Evolutionary conservation across 495 filamentous ascomycete genomes (phyloP).

Genomic region (Podospora didyma): DNA sequence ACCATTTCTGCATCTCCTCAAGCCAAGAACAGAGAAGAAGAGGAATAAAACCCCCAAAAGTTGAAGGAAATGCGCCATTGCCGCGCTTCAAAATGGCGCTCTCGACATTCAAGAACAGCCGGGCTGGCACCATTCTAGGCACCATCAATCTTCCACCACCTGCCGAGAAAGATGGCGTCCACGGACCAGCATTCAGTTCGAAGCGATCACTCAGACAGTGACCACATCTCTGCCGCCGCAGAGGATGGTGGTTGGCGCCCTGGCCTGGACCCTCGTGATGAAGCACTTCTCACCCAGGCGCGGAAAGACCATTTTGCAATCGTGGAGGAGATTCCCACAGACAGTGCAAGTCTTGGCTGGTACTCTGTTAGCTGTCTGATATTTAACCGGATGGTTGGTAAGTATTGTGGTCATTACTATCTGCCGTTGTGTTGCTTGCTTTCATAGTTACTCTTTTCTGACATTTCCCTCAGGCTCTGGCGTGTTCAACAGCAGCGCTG

Average conservation of each 20-base stretch:
- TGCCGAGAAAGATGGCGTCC: background rate
- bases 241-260: conserved; percentile 4
- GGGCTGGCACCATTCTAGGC: background rate
- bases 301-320: conserved; percentile 6
- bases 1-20: too few relatives aligned
- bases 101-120: too few relatives aligned
- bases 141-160: background rate
- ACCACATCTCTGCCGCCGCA: background rate
- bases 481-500: conserved; percentile 15
- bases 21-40: too few relatives aligned
- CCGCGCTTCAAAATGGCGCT: too few relatives aligned
- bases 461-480: conserved; percentile 15
- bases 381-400: conserved; percentile 16
- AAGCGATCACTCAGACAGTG: background rate
- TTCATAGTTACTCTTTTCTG: too few relatives aligned
- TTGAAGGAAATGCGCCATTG: too few relatives aligned
- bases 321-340: conserved; percentile 17
- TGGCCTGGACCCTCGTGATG: conserved; percentile 11
- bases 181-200: background rate
- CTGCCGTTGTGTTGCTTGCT: too few relatives aligned
- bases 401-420: background rate
- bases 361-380: conserved; percentile 16
- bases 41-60: too few relatives aligned
- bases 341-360: conserved; percentile 12
- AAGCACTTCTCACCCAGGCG: conserved; percentile 12